Base-by-base conservation (phyloP, 768 basidiomycete species). In the Neoboletus magnificus region DNA sequence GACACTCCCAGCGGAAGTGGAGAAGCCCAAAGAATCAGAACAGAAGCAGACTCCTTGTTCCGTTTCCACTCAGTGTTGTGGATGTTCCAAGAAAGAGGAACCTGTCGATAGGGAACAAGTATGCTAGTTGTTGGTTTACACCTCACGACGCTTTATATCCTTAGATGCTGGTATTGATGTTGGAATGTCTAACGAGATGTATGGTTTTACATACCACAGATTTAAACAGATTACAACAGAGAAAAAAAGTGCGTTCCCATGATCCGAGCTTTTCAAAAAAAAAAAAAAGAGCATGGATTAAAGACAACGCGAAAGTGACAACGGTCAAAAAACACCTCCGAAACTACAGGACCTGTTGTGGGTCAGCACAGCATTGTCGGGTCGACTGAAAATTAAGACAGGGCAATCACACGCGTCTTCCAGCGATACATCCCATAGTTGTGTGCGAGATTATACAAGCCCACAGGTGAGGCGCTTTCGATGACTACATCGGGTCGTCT, bases 141-240 rank as follows among this genome's bases (percentile, higher is more conserved):
- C 29, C 13, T 23, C 15, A 5, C 13, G 12, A 5, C 13, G 12
- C 29, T 29, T 32, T 12, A 12, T 11, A 27, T 10, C 27, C 29
- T 27, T 27, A 4, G 18, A 48, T n/a, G 2, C 6, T 35, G 15
- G 5, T 51, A 20, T 39, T 11, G 23, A 16, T 23, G 20, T 46
- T 15, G 29, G 8, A 37, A 43, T 29, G 23, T 62, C 50, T 47
- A 45, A 41, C 5, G 42, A 54, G 35, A 30, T 25, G 41, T 7
- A 43, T 52, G 43, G 13, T 52, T 52, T 49, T 55, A 56, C 44
- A 50, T 47, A 18, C 48, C 48, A 56, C 43, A 63, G 50, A 48
- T 62, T 27, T 30, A 39, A 40, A 20, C 50, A 52, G 53, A 52
- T 48, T 55, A 61, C 61, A 54, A 33, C 47, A 53, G 43, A 32